These are phyloP conservation scores for Heritiera littoralis DNA, from an alignment of 345 rosid genomes.

Conservation along the genomic window DNA sequence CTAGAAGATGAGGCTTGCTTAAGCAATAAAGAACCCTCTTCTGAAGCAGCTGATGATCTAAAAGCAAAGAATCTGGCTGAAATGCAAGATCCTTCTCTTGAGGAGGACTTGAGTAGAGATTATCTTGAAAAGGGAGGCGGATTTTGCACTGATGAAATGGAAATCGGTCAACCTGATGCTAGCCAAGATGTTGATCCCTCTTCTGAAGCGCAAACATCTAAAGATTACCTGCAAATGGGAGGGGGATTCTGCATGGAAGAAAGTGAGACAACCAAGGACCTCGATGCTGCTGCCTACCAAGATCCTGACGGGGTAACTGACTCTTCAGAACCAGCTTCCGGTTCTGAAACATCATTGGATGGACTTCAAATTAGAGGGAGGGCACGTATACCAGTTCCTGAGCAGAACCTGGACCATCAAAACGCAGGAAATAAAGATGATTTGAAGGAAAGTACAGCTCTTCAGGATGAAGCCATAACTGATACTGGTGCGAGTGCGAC, in stretches of 20 bases:
- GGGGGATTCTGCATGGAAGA: conserved; percentile 79
- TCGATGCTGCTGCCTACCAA: conserved; percentile 20
- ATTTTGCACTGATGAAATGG: conserved; percentile 52
- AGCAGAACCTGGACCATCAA: conserved; percentile 18
- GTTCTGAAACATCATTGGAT: conserved; percentile 15
- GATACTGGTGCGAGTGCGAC: conserved; percentile 11
- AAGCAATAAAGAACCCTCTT: conserved; percentile 27
- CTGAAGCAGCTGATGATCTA: conserved; percentile 15
- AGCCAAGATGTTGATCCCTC: conserved; percentile 28
- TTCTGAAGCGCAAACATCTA: conserved; percentile 28
- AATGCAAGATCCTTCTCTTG: conserved; percentile 1
- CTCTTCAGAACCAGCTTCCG: conserved; percentile 17
- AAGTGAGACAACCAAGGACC: conserved; percentile 32
- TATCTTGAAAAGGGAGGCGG: conserved; percentile 54
- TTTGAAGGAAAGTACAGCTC: conserved; percentile 15
- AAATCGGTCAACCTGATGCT: conserved; percentile 29
- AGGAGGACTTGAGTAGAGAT: conserved; percentile 27
- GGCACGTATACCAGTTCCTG: not conserved
- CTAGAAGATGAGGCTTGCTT: conserved; percentile 46
- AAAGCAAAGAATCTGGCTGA: conserved; percentile 9
- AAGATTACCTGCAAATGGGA: conserved; percentile 54
- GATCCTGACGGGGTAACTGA: not conserved
- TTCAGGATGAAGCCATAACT: conserved; percentile 22
- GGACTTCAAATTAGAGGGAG: conserved; percentile 14
- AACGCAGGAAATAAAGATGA: conserved; percentile 21